Base-by-base conservation (phyloP, 257 asterid species). In the Echites panduratus region DNA sequence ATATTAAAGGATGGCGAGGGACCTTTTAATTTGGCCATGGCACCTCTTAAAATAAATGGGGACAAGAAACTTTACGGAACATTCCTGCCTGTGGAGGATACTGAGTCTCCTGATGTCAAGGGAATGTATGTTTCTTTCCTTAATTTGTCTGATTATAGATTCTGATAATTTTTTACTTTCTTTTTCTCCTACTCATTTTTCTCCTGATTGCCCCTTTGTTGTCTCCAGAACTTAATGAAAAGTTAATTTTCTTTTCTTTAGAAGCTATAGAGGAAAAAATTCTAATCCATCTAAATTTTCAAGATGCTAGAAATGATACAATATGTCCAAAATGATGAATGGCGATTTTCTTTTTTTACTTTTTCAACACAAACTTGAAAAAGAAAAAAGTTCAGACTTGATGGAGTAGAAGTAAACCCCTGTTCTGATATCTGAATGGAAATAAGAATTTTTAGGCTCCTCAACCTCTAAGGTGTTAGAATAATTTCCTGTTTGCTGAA, bases 61-160 rank as follows among this genome's bases (percentile, higher is more conserved):
- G 97, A 94, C 84, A 94, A 91, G 85, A 94, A 79, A 90, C 95
- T 94, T 41, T 91, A 81, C n/a, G 96, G 96, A 70, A 85, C 97
- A 4, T 87, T 89, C 82, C 80, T 91, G 67, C 97, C 99, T 11
- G 63, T 91, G 32, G 88, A 78, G 66, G 84, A 91, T 79, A 59
- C 80, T 2, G 86, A 86, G 75, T 91, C 95, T 52, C 67, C 84
- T 74, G 72, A 81, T 65, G 85, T 85, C 17, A 91, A 86, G 84
- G 97, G 97, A 78, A 88, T 88, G 97, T 91, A 85, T 11, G 95
- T 70, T 35, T 62, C 45, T 74, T 79, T 74, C 72, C 48, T 70
- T 44, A 29, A 40, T 27, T 12, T 10, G 27, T 78, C 45, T 49
- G 44, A 38, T 24, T 44, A 24, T 53, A 5, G 40, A 40, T 59